Percentiles rank a stretch among this genome's conserved stretches.
Conservation (phyloP, 169 alveolate species). For the Perkinsus marinus region DNA sequence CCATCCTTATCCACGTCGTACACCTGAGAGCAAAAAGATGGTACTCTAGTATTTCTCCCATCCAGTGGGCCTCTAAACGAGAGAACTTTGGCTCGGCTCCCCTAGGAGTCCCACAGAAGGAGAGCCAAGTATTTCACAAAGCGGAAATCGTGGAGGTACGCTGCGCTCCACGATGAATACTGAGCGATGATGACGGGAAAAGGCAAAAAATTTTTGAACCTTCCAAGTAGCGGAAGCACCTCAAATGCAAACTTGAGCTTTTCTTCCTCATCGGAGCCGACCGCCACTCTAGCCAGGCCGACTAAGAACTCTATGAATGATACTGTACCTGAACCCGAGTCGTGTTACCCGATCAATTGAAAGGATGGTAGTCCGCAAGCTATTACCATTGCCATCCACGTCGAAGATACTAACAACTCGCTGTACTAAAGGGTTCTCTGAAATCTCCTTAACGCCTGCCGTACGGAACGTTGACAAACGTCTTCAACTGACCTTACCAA, state of each 20-base stretch:
- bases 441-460: conserved; percentile 54
- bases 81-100: no score
- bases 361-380: not conserved
- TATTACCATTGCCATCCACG: conserved; percentile 67
- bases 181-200: no score
- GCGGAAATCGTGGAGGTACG: no score
- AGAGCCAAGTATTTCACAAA: no score
- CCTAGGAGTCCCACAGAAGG: no score
- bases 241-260: conserved; percentile 66
- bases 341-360: no score
- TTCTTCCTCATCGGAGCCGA: conserved; percentile 61
- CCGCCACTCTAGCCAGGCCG: conserved; percentile 47
- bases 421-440: conserved; percentile 68
- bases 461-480: not conserved
- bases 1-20: conserved; percentile 75
- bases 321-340: conserved; percentile 22
- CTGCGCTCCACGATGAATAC: no score
- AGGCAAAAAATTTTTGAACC: no score
- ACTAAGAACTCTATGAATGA: conserved; percentile 70
- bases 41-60: no score
- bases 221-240: conserved; percentile 11
- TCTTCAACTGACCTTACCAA: conserved; percentile 40
- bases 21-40: conserved; percentile 1
- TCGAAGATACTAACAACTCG: conserved; percentile 70
- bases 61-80: no score